Evolutionary conservation across 257 asterid genomes (phyloP).

Genomic region (Plantago major): DNA sequence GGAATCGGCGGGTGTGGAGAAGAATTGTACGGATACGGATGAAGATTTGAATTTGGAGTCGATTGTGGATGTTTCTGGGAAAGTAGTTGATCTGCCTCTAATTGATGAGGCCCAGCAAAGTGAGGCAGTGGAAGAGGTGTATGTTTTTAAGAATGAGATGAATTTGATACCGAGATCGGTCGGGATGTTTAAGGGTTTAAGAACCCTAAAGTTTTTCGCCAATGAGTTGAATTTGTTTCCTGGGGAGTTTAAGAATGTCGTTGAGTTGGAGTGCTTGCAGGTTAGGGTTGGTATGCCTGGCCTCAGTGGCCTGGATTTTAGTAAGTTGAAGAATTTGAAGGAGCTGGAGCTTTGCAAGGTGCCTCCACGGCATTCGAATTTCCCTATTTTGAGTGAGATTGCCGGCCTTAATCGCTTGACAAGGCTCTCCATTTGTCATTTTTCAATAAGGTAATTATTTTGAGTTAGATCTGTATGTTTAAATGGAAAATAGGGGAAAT

Average conservation of each 20-base stretch:
- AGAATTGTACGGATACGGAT: conserved; percentile 1
- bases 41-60: conserved; percentile 32
- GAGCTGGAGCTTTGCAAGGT: conserved; percentile 83
- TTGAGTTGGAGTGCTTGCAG: conserved; percentile 69
- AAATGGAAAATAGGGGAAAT: too few relatives aligned
- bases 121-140: conserved; percentile 47
- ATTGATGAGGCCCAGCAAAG: conserved; percentile 26
- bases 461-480: background rate
- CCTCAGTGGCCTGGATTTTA: conserved; percentile 66
- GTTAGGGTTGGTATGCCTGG: conserved; percentile 64
- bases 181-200: conserved; percentile 59
- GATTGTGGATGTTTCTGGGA: conserved; percentile 61
- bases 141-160: conserved; percentile 69
- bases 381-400: conserved; percentile 63
- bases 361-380: conserved; percentile 67
- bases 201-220: conserved; percentile 70
- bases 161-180: conserved; percentile 62
- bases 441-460: conserved; percentile 65
- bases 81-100: conserved; percentile 50
- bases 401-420: conserved; percentile 70
- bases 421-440: conserved; percentile 82
- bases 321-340: conserved; percentile 60
- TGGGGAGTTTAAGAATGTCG: conserved; percentile 55
- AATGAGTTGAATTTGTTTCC: conserved; percentile 81
- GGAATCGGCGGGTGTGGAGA: conserved; percentile 26